phyloP scores from a whole-genome alignment of 495 filamentous ascomycete species.

The Penicillium cataractarum region DNA sequence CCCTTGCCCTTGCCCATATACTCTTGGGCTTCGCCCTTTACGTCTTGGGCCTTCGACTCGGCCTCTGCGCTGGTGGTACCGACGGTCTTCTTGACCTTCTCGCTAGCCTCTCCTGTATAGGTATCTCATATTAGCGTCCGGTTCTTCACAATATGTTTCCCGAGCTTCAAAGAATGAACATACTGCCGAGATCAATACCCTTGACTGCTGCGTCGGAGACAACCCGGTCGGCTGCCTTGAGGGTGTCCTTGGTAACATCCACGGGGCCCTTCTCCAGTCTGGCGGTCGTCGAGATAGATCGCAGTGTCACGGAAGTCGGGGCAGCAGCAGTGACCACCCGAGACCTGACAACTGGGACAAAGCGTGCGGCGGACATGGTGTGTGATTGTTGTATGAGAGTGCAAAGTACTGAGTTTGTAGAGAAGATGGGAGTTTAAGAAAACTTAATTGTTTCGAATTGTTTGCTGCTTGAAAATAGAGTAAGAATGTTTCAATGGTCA shows the following conservation, averaged over 20 bases:
- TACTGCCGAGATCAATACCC: constrained; percentile 64
- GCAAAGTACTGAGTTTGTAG: constrained; percentile 1
- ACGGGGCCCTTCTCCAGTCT: constrained; percentile 39
- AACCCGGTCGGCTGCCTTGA: constrained; percentile 58
- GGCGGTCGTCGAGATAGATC: constrained; percentile 39
- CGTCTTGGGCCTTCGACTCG: constrained; percentile 35
- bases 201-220: constrained; percentile 60
- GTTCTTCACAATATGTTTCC: neutral
- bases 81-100: constrained; percentile 45
- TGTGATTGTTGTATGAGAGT: neutral
- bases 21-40: constrained; percentile 48
- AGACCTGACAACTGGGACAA: constrained; percentile 29
- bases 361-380: constrained; percentile 28
- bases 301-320: constrained; percentile 24
- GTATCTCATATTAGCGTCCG: constrained; percentile 10
- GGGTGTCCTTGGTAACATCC: constrained; percentile 57
- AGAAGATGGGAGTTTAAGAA: neutral
- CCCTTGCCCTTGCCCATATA: constrained; percentile 42
- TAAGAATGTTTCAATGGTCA: neutral
- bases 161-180: constrained; percentile 23
- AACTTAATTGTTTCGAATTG: neutral
- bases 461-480: neutral
- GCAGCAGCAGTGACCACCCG: constrained; percentile 19
- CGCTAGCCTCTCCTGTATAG: constrained; percentile 47
- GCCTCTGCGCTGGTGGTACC: constrained; percentile 39